Evolutionary conservation across 2,329 filamentous ascomycete species (phyloP).

Genomic region (Zymoseptoria brevis): DNA sequence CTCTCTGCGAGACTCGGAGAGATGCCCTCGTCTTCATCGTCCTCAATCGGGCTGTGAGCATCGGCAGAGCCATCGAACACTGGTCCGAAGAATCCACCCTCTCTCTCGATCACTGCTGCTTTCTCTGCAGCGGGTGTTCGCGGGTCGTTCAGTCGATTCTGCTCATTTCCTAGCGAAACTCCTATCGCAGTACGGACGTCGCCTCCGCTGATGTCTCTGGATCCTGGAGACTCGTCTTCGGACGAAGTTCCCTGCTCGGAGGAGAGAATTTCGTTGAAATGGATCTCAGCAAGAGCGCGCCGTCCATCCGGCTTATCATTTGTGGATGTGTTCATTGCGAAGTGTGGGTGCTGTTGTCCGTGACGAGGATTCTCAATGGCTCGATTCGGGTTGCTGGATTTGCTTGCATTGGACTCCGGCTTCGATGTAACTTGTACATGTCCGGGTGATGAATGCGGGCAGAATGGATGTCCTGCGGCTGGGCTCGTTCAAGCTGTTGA

Average conservation of each 20-base stretch:
- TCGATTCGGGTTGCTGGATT: neutral
- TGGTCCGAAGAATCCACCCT: constrained; percentile 39
- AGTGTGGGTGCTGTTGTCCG: neutral
- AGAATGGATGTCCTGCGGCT: neutral
- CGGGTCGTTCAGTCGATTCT: constrained; percentile 50
- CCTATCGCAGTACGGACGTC: constrained; percentile 44
- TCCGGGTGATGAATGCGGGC: neutral
- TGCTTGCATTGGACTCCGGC: neutral
- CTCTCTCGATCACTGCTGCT: constrained; percentile 46
- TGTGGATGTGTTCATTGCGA: neutral
- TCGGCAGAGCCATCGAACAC: constrained; percentile 11
- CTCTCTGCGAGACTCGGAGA: neutral
- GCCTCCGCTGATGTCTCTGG: constrained; percentile 26
- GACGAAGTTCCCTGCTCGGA: constrained; percentile 36
- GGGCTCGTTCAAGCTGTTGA: neutral
- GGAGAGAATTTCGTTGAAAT: constrained; percentile 34
- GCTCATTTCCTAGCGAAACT: constrained; percentile 51
- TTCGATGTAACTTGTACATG: neutral
- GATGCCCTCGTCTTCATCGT: constrained; percentile 1
- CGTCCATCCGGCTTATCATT: constrained; percentile 3
- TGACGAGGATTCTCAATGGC: neutral
- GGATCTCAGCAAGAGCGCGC: constrained; percentile 36
- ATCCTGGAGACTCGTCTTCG: constrained; percentile 32
- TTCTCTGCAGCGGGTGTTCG: constrained; percentile 53
- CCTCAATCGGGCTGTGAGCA: neutral